Conservation (phyloP, 768 basidiomycete genomes). For the Tricholoma terreum region DNA sequence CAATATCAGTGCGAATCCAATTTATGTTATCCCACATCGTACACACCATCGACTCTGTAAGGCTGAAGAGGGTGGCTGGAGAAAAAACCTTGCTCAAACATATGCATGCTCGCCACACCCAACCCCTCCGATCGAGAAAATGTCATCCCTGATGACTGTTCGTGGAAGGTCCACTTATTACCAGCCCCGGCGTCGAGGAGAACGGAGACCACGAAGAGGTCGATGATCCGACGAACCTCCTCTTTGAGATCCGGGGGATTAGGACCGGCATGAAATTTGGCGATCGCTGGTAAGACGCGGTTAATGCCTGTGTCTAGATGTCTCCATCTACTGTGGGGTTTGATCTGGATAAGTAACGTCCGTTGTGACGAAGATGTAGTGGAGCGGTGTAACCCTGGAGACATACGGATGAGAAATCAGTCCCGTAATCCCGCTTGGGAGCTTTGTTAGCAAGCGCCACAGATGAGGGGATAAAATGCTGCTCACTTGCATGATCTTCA, state of each 20-base stretch:
- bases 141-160: constrained; percentile 47
- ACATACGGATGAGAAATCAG: constrained; percentile 60
- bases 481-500: constrained; percentile 72
- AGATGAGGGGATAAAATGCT: not conserved
- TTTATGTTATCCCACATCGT: not conserved
- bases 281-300: constrained; percentile 61
- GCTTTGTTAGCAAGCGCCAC: constrained; percentile 1
- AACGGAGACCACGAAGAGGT: constrained; percentile 89
- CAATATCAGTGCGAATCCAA: not conserved
- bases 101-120: constrained; percentile 85
- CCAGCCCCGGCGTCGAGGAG: constrained; percentile 95
- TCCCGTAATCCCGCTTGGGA: constrained; percentile 74
- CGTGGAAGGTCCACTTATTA: constrained; percentile 72
- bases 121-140: constrained; percentile 79
- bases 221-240: constrained; percentile 71
- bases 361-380: not conserved
- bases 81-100: constrained; percentile 86
- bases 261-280: constrained; percentile 47
- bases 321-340: constrained; percentile 87
- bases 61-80: constrained; percentile 61
- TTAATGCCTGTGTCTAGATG: constrained; percentile 72
- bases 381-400: not conserved
- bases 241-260: constrained; percentile 50
- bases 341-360: constrained; percentile 55
- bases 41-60: constrained; percentile 76